A percentile compares a stretch with the other conserved stretches of the same genome.
Conservation (phyloP, 768 basidiomycete genomes). For the Nidularia sp. region DNA sequence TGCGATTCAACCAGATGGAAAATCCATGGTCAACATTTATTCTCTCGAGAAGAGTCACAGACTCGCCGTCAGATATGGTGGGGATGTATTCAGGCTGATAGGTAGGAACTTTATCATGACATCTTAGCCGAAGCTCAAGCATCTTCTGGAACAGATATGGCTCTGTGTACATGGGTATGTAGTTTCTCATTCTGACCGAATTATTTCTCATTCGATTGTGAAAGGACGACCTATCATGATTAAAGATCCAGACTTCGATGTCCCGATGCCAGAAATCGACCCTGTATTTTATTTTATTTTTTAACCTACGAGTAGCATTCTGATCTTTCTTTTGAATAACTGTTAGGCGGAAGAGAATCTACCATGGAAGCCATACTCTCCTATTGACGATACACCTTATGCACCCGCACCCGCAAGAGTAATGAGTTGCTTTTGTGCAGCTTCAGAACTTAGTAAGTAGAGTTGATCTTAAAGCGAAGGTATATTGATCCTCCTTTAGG, state of each 20-base stretch:
- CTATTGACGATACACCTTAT: slow-evolving; percentile 37
- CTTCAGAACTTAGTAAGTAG: slow-evolving; percentile 53
- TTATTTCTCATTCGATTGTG: slow-evolving; percentile 4
- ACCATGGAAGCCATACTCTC: slow-evolving; percentile 45
- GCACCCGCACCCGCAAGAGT: slow-evolving; percentile 40
- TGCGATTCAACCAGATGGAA: slow-evolving; percentile 77
- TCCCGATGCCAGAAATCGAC: slow-evolving; percentile 52
- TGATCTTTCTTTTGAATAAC: slow-evolving; percentile 1
- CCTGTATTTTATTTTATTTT: slow-evolving; percentile 30
- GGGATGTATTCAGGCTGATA: slow-evolving; percentile 67
- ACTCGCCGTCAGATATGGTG: slow-evolving; percentile 78
- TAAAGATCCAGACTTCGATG: slow-evolving; percentile 67
- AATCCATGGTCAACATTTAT: slow-evolving; percentile 53
- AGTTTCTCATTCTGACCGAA: slow-evolving; percentile 1
- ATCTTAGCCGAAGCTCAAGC: not conserved
- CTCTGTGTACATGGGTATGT: slow-evolving; percentile 68
- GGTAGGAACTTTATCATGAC: slow-evolving; percentile 10
- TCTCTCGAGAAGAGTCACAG: slow-evolving; percentile 64
- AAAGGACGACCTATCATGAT: slow-evolving; percentile 67
- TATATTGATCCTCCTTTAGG: slow-evolving; percentile 30
- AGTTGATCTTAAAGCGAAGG: not conserved
- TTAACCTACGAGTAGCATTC: not conserved
- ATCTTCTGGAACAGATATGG: slow-evolving; percentile 43
- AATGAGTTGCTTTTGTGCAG: slow-evolving; percentile 53
- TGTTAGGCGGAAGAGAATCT: slow-evolving; percentile 56